phyloP scores from a whole-genome alignment of 805 yeast genomes.

The Peterozyma xylosa region DNA sequence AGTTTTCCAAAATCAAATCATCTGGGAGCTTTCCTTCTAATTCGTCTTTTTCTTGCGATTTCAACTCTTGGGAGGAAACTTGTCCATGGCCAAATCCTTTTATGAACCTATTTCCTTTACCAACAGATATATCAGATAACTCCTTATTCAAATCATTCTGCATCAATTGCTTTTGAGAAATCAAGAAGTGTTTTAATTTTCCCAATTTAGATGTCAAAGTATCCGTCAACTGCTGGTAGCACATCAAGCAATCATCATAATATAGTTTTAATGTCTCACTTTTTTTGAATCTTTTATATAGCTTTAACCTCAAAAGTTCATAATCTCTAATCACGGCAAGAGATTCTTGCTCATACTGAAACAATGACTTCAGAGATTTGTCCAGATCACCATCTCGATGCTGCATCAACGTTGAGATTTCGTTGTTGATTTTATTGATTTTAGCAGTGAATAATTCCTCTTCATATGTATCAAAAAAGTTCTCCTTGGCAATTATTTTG shows the following conservation, averaged over 20 bases:
- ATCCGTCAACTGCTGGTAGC: slow-evolving; percentile 1
- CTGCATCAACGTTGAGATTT: not conserved
- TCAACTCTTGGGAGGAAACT: no score
- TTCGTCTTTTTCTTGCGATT: no score
- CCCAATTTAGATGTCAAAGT: slow-evolving; percentile 1
- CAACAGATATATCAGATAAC: not conserved
- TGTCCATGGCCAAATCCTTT: not conserved
- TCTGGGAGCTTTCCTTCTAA: no score
- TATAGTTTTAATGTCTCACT: slow-evolving; percentile 4
- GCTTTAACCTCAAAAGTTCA: not conserved
- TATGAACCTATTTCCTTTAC: not conserved
- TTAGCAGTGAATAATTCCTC: not conserved
- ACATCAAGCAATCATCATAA: slow-evolving; percentile 1
- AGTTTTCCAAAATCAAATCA: no score
- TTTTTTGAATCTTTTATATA: not conserved
- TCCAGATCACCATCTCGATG: not conserved
- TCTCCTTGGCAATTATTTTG: not conserved
- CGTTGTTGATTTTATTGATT: not conserved
- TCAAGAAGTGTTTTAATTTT: slow-evolving; percentile 1
- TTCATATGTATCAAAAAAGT: not conserved
- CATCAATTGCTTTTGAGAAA: slow-evolving; percentile 2
- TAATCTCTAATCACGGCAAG: not conserved
- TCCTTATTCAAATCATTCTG: slow-evolving; percentile 1
- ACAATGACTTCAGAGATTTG: not conserved
- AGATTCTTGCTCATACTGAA: slow-evolving; percentile 1